phyloP scores from a whole-genome alignment of 805 yeast genomes.

The Pichia californica region DNA sequence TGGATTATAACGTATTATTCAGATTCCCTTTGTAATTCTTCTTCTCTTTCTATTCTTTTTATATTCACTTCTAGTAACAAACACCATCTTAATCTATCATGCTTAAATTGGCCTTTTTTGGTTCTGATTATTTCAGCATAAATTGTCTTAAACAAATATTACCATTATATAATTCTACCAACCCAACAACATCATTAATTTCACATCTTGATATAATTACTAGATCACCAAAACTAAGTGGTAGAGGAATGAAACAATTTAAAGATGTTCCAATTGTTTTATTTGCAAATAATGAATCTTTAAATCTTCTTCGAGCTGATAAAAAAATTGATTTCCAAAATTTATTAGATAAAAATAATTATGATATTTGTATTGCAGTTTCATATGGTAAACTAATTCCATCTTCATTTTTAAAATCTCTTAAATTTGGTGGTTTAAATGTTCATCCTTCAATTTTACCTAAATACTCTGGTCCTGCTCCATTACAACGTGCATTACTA shows the following conservation, averaged over 20 bases:
- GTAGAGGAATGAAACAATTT: slow-evolving; percentile 43
- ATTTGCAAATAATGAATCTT: slow-evolving; percentile 25
- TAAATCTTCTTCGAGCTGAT: slow-evolving; percentile 48
- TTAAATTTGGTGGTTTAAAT: slow-evolving; percentile 68
- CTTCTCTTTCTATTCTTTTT: too few relatives aligned
- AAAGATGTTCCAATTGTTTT: slow-evolving; percentile 49
- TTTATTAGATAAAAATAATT: slow-evolving; percentile 25
- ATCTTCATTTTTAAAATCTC: slow-evolving; percentile 37
- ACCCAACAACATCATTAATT: not conserved
- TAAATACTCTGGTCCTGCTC: slow-evolving; percentile 78
- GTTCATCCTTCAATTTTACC: slow-evolving; percentile 93
- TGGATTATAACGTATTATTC: too few relatives aligned
- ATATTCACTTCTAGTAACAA: too few relatives aligned
- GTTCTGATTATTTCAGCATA: slow-evolving; percentile 68
- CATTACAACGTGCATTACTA: slow-evolving; percentile 73
- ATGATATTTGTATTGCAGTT: slow-evolving; percentile 78
- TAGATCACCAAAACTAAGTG: slow-evolving; percentile 55
- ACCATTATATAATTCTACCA: slow-evolving; percentile 13
- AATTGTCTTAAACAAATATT: slow-evolving; percentile 39
- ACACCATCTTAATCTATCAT: not conserved
- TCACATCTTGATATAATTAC: slow-evolving; percentile 53
- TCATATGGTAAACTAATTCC: slow-evolving; percentile 87
- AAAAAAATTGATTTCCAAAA: slow-evolving; percentile 31
- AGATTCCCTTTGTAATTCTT: too few relatives aligned
- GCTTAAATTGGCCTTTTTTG: slow-evolving; percentile 58